Percentiles rank a stretch among this genome's conserved stretches.
Evolutionary conservation across 176 grass and related monocot genomes (phyloP).

Genomic region (Carex scoparia): DNA sequence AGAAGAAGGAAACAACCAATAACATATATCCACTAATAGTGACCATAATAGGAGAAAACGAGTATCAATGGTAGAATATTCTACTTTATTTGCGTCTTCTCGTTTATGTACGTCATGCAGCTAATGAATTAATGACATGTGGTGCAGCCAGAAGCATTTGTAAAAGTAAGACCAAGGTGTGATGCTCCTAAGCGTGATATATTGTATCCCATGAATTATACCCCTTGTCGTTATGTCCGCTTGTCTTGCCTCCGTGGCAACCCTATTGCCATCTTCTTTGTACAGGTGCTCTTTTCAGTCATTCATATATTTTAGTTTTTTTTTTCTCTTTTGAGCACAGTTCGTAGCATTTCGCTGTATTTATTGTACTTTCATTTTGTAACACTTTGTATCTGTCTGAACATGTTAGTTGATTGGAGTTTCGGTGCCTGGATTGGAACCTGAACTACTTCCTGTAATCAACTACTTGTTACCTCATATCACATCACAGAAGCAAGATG

Average conservation of each 20-base stretch:
- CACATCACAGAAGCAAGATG: conserved; percentile 61
- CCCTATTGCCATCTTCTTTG: conserved; percentile 91
- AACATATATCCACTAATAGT: neutral
- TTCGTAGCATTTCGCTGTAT: neutral
- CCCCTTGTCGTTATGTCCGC: conserved; percentile 85
- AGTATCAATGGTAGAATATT: neutral
- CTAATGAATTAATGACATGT: conserved; percentile 1
- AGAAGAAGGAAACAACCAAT: neutral
- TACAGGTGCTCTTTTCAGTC: conserved; percentile 40
- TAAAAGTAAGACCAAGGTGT: conserved; percentile 65
- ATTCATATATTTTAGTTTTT: neutral
- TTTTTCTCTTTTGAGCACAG: neutral
- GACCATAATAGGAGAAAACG: neutral
- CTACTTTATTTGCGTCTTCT: neutral
- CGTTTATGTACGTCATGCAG: neutral
- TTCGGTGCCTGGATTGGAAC: conserved; percentile 79
- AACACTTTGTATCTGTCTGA: conserved; percentile 8
- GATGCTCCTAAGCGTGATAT: conserved; percentile 86
- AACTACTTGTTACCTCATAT: conserved; percentile 79
- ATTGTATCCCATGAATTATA: conserved; percentile 67
- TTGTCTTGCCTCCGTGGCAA: conserved; percentile 84
- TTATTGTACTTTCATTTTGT: conserved; percentile 3
- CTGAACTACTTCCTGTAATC: conserved; percentile 76
- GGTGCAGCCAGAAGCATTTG: conserved; percentile 70
- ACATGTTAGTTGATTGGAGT: conserved; percentile 61